These are phyloP conservation scores for Boletus pseudopeckii DNA, from an alignment of 768 basidiomycete genomes.

Conservation along the genomic window DNA sequence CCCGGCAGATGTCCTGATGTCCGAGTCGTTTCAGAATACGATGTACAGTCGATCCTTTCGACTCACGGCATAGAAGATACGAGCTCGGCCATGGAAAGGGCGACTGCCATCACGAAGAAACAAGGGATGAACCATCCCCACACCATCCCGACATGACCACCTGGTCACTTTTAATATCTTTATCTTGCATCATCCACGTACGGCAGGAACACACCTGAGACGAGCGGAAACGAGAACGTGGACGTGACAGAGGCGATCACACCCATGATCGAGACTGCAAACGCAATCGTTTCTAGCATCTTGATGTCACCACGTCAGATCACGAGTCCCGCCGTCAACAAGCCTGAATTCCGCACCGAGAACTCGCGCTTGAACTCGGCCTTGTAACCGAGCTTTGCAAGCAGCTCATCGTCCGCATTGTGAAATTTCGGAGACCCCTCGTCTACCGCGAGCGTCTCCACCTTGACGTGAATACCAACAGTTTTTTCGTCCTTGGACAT, in stretches of 20 bases:
- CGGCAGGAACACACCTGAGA: constrained; percentile 44
- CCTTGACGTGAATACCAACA: neutral
- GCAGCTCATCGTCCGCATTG: constrained; percentile 51
- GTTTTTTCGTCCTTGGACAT: constrained; percentile 25
- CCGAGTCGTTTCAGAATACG: neutral
- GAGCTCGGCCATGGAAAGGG: constrained; percentile 70
- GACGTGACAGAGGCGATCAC: constrained; percentile 67
- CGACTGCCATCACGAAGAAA: constrained; percentile 64
- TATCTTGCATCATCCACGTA: neutral
- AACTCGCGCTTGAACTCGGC: constrained; percentile 74
- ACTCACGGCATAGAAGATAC: constrained; percentile 75
- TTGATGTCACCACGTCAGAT: constrained; percentile 1
- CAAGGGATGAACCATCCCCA: constrained; percentile 75
- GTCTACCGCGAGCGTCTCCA: constrained; percentile 10
- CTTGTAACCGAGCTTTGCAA: constrained; percentile 68
- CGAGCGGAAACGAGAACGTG: constrained; percentile 59
- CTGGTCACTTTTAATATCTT: constrained; percentile 28
- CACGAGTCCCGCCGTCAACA: neutral
- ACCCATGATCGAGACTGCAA: constrained; percentile 71
- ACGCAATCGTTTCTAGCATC: constrained; percentile 61
- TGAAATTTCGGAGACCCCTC: constrained; percentile 19
- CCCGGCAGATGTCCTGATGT: constrained; percentile 66
- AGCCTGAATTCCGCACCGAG: constrained; percentile 42
- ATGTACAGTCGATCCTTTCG: neutral
- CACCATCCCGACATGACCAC: constrained; percentile 75